phyloP scores from a whole-genome alignment of 805 yeast species.

The Zygosaccharomyces bailii region DNA sequence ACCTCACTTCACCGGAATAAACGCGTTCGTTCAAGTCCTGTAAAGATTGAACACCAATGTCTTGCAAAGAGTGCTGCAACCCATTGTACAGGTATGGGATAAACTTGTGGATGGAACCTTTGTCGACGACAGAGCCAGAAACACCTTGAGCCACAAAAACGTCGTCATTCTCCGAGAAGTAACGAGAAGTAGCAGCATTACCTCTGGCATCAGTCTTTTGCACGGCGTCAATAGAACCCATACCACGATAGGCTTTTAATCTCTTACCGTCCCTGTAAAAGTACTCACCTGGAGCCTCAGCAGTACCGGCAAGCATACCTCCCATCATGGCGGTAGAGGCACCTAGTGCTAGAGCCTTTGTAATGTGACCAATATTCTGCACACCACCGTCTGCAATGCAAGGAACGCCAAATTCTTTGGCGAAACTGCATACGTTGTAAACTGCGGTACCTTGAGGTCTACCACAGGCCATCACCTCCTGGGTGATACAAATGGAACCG shows the following conservation, averaged over 20 bases:
- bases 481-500: conserved; percentile 98
- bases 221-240: conserved; percentile 99
- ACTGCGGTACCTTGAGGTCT: conserved; percentile 99
- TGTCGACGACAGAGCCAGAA: conserved; percentile 92
- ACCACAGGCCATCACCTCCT: conserved; percentile 99
- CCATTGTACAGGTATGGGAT: conserved; percentile 93
- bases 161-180: conserved; percentile 92
- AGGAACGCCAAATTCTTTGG: conserved; percentile 94
- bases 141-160: conserved; percentile 99
- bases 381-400: conserved; percentile 99
- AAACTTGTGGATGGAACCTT: conserved; percentile 91
- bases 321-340: conserved; percentile 99
- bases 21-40: conserved; percentile 61
- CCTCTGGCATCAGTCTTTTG: conserved; percentile 82
- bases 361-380: conserved; percentile 96
- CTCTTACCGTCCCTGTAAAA: conserved; percentile 98
- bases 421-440: conserved; percentile 87
- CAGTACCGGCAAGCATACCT: conserved; percentile 96
- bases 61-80: conserved; percentile 98
- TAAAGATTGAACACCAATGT: conserved; percentile 80
- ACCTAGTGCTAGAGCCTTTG: conserved; percentile 94
- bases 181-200: conserved; percentile 97
- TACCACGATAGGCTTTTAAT: conserved; percentile 96
- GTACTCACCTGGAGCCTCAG: conserved; percentile 98
- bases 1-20: conserved; percentile 70